A percentile compares a stretch with the other conserved stretches of the same genome.
These are phyloP conservation scores for Eragrostis tef DNA, from an alignment of 202 grass and related monocot species.

Conservation along the genomic window DNA sequence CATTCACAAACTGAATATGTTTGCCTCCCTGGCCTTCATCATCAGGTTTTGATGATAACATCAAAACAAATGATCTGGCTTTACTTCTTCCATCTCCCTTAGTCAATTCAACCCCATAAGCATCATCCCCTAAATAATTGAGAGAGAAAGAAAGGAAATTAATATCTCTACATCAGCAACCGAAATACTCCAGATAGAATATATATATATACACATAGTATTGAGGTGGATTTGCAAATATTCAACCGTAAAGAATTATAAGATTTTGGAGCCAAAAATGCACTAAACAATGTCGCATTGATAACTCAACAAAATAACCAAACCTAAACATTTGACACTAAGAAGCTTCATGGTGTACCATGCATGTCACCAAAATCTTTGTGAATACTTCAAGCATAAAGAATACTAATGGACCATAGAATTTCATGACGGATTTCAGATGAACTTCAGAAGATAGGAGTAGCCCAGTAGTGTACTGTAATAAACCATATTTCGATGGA, in stretches of 20 bases:
- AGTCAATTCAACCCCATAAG: conserved; percentile 30
- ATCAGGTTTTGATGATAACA: too few relatives aligned
- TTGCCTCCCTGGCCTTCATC: too few relatives aligned
- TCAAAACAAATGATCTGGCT: too few relatives aligned
- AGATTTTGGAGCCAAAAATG: not conserved
- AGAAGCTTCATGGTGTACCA: not conserved
- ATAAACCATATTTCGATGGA: not conserved
- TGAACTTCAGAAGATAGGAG: conserved; percentile 7
- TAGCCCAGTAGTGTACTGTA: conserved; percentile 14
- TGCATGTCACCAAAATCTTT: conserved; percentile 18
- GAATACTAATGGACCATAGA: not conserved
- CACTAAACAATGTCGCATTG: conserved; percentile 6
- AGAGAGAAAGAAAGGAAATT: conserved; percentile 21
- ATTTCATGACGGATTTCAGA: conserved; percentile 26
- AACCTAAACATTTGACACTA: conserved; percentile 15
- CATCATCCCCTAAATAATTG: conserved; percentile 42
- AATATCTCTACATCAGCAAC: conserved; percentile 19
- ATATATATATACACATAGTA: too few relatives aligned
- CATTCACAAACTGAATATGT: too few relatives aligned
- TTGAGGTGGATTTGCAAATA: conserved; percentile 20
- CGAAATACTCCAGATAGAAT: not conserved
- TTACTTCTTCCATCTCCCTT: conserved; percentile 28
- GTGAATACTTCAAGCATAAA: conserved; percentile 37
- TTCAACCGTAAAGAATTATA: not conserved
- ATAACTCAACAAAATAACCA: conserved; percentile 12